Conservation (phyloP, 2,329 filamentous ascomycete genomes). For the Verticillium nubilum region DNA sequence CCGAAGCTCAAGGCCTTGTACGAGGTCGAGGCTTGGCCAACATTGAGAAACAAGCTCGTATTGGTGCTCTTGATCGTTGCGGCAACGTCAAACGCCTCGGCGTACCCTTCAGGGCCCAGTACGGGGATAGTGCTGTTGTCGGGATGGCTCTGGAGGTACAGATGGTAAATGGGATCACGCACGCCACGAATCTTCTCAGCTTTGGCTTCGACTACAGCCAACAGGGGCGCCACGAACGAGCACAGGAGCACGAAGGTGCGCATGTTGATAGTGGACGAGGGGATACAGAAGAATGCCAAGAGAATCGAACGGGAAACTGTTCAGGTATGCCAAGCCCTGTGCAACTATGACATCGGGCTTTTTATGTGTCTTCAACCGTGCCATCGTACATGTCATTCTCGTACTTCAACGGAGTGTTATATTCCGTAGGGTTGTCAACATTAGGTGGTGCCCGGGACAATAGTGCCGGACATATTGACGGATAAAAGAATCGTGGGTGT, state of each 20-base stretch:
- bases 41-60: constrained; percentile 41
- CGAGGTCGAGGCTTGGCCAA: constrained; percentile 36
- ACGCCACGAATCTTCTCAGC: constrained; percentile 45
- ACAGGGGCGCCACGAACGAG: constrained; percentile 2
- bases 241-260: constrained; percentile 7
- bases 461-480: not conserved
- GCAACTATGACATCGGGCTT: not conserved
- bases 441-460: not conserved
- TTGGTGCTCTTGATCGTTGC: constrained; percentile 43
- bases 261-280: constrained; percentile 3
- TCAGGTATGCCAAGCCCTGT: not conserved
- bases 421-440: not conserved
- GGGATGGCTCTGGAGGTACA: constrained; percentile 43
- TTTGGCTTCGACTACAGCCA: constrained; percentile 24
- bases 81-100: constrained; percentile 43
- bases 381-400: not conserved
- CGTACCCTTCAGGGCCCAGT: constrained; percentile 43
- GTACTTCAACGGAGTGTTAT: not conserved
- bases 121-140: constrained; percentile 38
- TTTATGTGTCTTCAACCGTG: not conserved
- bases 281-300: not conserved
- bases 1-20: constrained; percentile 47
- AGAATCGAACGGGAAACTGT: not conserved
- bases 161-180: constrained; percentile 43
- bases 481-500: not conserved